phyloP scores from a whole-genome alignment of 306 rosid genomes.

The Glycine tomentella region DNA sequence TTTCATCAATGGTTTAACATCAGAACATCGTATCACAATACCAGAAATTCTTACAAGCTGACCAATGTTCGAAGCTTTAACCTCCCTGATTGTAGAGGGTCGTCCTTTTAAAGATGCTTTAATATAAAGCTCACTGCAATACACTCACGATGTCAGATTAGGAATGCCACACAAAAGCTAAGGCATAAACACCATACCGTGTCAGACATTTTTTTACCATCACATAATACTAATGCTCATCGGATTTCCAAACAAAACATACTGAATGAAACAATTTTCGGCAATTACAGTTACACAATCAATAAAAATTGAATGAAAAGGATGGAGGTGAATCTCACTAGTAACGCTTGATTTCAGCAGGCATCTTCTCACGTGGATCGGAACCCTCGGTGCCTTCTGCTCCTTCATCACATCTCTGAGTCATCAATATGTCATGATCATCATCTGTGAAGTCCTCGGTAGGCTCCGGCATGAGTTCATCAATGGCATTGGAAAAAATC shows the following conservation, averaged over 20 bases:
- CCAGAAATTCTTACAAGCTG: constrained; percentile 96
- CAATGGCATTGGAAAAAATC: constrained; percentile 80
- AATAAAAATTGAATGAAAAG: not conserved
- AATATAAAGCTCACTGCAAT: constrained; percentile 88
- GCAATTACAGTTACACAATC: constrained; percentile 12
- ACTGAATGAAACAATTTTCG: not conserved
- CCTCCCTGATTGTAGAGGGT: constrained; percentile 96
- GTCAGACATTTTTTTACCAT: not conserved
- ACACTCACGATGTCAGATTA: constrained; percentile 32
- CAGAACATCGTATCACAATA: constrained; percentile 93
- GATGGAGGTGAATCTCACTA: constrained; percentile 59
- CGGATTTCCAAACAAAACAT: constrained; percentile 12
- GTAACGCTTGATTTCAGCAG: constrained; percentile 91
- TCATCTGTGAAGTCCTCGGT: constrained; percentile 87
- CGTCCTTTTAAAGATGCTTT: constrained; percentile 86
- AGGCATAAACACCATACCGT: not conserved
- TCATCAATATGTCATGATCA: constrained; percentile 96
- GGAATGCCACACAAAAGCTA: constrained; percentile 12
- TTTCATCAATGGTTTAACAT: constrained; percentile 96
- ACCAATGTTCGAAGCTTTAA: constrained; percentile 91
- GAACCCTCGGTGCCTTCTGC: constrained; percentile 71
- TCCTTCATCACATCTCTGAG: constrained; percentile 91
- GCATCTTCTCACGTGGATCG: constrained; percentile 92
- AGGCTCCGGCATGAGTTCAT: constrained; percentile 85
- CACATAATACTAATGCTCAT: not conserved